Evolutionary conservation across 345 rosid genomes (phyloP), one percentile per base, ranked within the genome.

Genomic region (Salix suchowensis): DNA sequence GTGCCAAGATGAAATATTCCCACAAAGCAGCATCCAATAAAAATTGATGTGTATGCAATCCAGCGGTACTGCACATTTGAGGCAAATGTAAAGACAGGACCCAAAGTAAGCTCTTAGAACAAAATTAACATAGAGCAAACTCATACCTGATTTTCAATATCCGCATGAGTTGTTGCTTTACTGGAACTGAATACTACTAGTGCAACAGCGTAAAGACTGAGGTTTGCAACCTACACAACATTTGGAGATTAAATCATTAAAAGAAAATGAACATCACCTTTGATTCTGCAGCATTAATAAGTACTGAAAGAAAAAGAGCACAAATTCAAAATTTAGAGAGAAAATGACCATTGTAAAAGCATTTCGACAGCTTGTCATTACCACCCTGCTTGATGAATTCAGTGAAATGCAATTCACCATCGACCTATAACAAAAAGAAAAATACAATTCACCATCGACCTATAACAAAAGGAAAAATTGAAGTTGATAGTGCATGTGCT

Each of bases 331-430:
- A 71, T 18, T 71, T 24, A 52, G 19, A 48, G 19, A 48, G 2
- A 77, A 72, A 37, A 73, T 80, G 6, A 95, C 98, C 98, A 95
- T 93, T 39, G 96, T 89, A 86, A 95, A 95, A 30, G 98, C 98
- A 85, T 95, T 95, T 21, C 97, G 93, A 69, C 97, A 95, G 87
- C 98, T 93, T 28, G 97, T 84, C 85, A 93, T 77, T 60, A 84
- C 96, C 62, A 91, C 97, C 82, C 98, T 88, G 88, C 92, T 91
- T 37, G 97, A 88, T 83, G 97, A 90, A 79, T 95, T 88, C 83
- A 91, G 67, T 9, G 98, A 88, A 77, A 95, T 91, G 85, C 96
- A 93, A 74, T 91, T 95, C 69, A 95, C 91, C 97, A 95, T 89
- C 34, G 97, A 94, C 97, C 98, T 95, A 78, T 74, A 77, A 75